Evolutionary conservation across 306 rosid species (phyloP).

Genomic region (Rosa persica): DNA sequence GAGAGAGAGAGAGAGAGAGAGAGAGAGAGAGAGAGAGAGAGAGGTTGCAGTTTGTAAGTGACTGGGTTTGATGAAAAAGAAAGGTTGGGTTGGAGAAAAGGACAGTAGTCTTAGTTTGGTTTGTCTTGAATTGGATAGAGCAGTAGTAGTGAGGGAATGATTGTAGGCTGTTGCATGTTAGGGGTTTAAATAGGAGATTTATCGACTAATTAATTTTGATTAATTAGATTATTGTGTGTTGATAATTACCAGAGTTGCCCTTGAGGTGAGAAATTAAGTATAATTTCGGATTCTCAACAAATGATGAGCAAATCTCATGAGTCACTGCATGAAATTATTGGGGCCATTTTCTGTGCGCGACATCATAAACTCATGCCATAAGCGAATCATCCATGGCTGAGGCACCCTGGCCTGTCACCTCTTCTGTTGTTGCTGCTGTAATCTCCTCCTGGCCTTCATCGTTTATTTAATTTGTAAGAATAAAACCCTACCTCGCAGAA

Average conservation of each 20-base stretch:
- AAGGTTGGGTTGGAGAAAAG: background rate
- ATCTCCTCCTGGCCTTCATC: background rate
- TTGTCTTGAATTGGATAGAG: conserved; percentile 12
- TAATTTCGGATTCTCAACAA: background rate
- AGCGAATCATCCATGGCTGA: conserved; percentile 16
- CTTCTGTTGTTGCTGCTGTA: background rate
- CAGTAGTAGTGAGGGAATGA: conserved; percentile 26
- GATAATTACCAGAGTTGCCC: background rate
- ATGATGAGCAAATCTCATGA: conserved; percentile 23
- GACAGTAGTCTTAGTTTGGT: conserved; percentile 8
- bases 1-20: conserved; percentile 16
- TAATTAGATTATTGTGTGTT: background rate
- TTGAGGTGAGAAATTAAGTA: background rate
- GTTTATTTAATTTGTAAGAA: background rate
- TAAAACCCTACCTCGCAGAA: background rate
- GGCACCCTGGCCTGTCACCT: conserved; percentile 5
- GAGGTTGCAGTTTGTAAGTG: background rate
- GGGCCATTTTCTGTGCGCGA: conserved; percentile 8
- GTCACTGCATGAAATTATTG: conserved; percentile 18
- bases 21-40: background rate
- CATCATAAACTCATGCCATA: background rate
- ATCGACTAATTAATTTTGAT: background rate
- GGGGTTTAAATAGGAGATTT: conserved; percentile 40
- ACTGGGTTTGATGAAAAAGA: background rate
- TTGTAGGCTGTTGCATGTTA: conserved; percentile 43